Percentiles rank a stretch among this genome's conserved stretches.
Conservation (phyloP, 2,329 filamentous ascomycete genomes). For the Phaeophleospora eucalypticola region DNA sequence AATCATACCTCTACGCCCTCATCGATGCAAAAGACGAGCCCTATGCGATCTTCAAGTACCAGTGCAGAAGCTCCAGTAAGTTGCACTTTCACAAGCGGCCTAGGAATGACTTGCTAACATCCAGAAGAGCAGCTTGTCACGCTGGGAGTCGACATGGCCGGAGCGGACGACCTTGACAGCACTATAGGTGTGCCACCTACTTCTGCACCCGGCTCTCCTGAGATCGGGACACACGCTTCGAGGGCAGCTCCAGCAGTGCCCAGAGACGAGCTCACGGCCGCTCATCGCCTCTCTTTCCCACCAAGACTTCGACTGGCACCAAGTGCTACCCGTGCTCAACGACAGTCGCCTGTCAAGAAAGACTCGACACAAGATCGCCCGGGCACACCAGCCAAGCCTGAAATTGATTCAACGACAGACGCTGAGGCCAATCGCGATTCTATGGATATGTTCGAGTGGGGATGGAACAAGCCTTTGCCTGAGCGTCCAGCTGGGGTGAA, state of each 20-base stretch:
- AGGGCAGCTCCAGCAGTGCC: conserved; percentile 2
- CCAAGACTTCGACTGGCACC: conserved; percentile 12
- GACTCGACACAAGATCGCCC: background rate
- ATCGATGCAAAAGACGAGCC: conserved; percentile 47
- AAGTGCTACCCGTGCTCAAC: background rate
- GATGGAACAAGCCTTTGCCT: background rate
- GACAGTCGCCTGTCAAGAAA: conserved; percentile 10
- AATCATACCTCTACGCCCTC: conserved; percentile 48
- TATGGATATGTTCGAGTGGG: background rate
- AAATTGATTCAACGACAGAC: background rate
- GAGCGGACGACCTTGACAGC: conserved; percentile 1
- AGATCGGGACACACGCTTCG: background rate
- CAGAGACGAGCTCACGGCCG: background rate
- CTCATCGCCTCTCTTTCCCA: conserved; percentile 11
- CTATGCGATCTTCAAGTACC: conserved; percentile 43
- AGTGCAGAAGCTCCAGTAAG: conserved; percentile 18
- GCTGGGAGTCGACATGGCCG: conserved; percentile 5
- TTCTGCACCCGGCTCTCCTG: background rate
- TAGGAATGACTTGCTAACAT: background rate
- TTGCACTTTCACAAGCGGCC: background rate
- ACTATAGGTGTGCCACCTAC: background rate
- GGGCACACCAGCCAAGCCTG: background rate
- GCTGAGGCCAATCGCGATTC: background rate
- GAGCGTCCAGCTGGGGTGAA: no score
- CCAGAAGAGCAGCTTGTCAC: conserved; percentile 5